Evolutionary conservation across 495 filamentous ascomycete species (phyloP), one percentile per base, ranked within the genome.

Genomic region (Terfezia boudieri): DNA sequence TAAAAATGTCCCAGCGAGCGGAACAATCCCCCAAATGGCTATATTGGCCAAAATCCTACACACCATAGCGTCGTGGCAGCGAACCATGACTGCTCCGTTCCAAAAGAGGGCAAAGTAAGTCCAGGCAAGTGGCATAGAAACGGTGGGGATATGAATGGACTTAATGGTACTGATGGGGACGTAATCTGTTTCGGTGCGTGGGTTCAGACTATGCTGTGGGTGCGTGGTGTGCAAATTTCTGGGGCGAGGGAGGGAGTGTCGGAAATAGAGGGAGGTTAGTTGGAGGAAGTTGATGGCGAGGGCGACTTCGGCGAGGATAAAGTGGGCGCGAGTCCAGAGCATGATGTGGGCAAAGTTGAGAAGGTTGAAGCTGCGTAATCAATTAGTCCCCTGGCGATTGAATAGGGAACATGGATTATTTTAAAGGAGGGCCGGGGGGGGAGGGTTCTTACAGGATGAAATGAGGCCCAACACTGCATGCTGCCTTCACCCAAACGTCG

Each of bases 81-180:
- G 71, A 14, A 87, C 77, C 62, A 80, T 81, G 52, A 84, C 82
- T 6, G 86, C 84, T 5, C 87, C 87, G 58, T 86, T 82, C 82
- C 84, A 92, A 70, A 85, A 85, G 36, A 93, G 69, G 37, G 83
- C 81, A 36, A 87, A 79, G 58, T 87, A 79, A 0, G 79, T 82
- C 81, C 83, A 94, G 6, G 84, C 84, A 55, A 89, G 70, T 4
- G 87, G 87, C 9, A 80, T 82, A 8, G 81, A 77, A 9, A 88
- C 75, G 49, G 77, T 79, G 3, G 84, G 74, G 10, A 78, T 65
- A 65, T 93, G 87, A 58, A 90, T 81, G 54, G 81, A 73, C 22
- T 76, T 72, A 4, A 81, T 78, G 22, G 79, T 76, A 0, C 71
- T 71, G 20, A 69, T 71, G 12, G 41, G 6, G 41, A 46, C 14